Evolutionary conservation across 129 eudicot genomes (phyloP).

Genomic region (Centella asiatica): DNA sequence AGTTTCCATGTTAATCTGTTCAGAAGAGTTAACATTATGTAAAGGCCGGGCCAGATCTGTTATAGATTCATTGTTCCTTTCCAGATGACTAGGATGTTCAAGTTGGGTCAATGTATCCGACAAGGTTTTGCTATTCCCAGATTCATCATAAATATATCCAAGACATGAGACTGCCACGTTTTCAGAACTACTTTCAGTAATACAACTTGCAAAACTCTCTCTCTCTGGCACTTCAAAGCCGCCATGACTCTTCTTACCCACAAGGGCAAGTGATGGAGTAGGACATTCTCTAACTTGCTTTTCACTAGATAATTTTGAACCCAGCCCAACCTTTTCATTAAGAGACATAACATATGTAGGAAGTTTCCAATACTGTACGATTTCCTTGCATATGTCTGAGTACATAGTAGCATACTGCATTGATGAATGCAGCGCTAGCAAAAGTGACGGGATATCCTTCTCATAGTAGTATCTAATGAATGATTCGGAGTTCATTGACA

Average conservation of each 20-base stretch:
- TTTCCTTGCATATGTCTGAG: slow-evolving; percentile 54
- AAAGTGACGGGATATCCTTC: slow-evolving; percentile 47
- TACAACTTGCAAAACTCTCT: slow-evolving; percentile 17
- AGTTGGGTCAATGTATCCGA: slow-evolving; percentile 3
- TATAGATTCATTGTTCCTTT: neutral
- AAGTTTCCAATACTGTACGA: slow-evolving; percentile 63
- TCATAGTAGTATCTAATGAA: slow-evolving; percentile 59
- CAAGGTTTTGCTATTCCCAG: neutral
- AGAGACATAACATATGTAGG: slow-evolving; percentile 28
- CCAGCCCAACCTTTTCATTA: slow-evolving; percentile 15
- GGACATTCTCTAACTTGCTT: slow-evolving; percentile 7
- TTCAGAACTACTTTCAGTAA: slow-evolving; percentile 2
- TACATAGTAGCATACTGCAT: slow-evolving; percentile 44
- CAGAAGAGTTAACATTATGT: neutral
- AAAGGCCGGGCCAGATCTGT: neutral
- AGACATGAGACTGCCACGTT: slow-evolving; percentile 1
- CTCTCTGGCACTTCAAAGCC: neutral
- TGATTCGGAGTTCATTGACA: slow-evolving; percentile 31
- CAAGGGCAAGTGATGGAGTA: slow-evolving; percentile 6
- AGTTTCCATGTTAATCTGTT: slow-evolving; percentile 8
- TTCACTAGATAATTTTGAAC: slow-evolving; percentile 7
- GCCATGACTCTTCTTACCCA: slow-evolving; percentile 7
- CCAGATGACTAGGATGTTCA: slow-evolving; percentile 3
- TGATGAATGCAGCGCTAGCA: slow-evolving; percentile 45
- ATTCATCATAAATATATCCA: neutral